These are phyloP conservation scores for Zymoseptoria pseudotritici DNA, from an alignment of 2,329 filamentous ascomycete genomes.

Conservation along the genomic window DNA sequence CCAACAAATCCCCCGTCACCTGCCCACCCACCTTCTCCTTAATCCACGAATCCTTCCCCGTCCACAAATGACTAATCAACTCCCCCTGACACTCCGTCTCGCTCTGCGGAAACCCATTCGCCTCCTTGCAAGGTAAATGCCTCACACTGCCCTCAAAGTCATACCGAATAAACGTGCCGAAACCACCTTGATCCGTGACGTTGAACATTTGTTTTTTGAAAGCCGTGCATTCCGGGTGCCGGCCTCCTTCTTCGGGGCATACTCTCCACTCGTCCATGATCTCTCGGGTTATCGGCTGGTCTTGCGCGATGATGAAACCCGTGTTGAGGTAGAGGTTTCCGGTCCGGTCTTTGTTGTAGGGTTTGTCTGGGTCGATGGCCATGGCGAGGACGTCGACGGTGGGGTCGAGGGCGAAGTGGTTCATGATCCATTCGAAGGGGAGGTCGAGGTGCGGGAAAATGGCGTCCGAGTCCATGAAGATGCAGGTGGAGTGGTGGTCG, in stretches of 20 bases:
- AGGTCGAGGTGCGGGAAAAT: slow-evolving; percentile 5
- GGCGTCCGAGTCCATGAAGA: slow-evolving; percentile 8
- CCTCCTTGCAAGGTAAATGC: slow-evolving; percentile 1
- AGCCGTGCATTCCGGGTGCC: slow-evolving; percentile 1
- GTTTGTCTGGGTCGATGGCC: slow-evolving; percentile 1
- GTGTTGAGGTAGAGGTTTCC: slow-evolving; percentile 4
- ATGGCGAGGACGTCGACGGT: slow-evolving; percentile 1
- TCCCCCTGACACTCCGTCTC: slow-evolving; percentile 4
- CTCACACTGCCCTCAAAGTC: slow-evolving; percentile 2
- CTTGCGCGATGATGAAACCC: slow-evolving; percentile 4
- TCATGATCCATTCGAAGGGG: slow-evolving; percentile 8
- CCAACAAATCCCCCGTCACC: slow-evolving; percentile 2
- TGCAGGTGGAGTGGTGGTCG: slow-evolving; percentile 2
- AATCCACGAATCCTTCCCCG: slow-evolving; percentile 2
- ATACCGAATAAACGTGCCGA: slow-evolving; percentile 6
- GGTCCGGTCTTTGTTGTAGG: not conserved
- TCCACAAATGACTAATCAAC: slow-evolving; percentile 6
- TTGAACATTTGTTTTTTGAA: not conserved
- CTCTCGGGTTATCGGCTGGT: slow-evolving; percentile 2
- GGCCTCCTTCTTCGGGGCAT: slow-evolving; percentile 3
- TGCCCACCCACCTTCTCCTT: slow-evolving; percentile 1
- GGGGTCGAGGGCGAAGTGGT: slow-evolving; percentile 6
- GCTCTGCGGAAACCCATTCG: slow-evolving; percentile 4
- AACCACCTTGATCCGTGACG: slow-evolving; percentile 7
- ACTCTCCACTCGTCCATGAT: slow-evolving; percentile 4